Conservation (phyloP, 768 basidiomycete genomes). For the Stropharia rugosoannulata region DNA sequence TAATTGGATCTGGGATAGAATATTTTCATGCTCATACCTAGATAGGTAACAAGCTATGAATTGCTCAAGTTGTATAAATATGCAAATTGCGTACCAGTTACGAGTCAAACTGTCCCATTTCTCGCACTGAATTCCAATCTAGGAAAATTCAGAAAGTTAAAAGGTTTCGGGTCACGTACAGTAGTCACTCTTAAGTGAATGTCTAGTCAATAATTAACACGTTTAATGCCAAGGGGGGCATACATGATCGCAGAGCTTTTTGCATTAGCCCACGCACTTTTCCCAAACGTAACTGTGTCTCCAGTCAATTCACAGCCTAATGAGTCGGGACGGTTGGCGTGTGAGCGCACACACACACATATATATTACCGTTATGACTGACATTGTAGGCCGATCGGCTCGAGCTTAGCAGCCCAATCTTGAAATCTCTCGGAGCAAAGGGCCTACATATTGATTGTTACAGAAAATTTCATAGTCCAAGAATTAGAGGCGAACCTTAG, state of each 20-base stretch:
- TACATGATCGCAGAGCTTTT: conserved; percentile 80
- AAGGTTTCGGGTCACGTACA: conserved; percentile 35
- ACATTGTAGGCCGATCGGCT: conserved; percentile 77
- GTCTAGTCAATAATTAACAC: background rate
- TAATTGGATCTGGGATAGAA: conserved; percentile 70
- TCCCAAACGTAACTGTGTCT: conserved; percentile 73
- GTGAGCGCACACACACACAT: background rate
- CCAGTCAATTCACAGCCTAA: conserved; percentile 90
- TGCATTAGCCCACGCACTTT: conserved; percentile 70
- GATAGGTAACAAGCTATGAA: background rate
- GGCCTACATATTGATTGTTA: conserved; percentile 47
- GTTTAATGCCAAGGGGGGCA: conserved; percentile 17
- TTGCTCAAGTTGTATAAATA: background rate
- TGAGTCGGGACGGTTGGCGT: background rate
- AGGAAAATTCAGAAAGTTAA: background rate
- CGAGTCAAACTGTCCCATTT: conserved; percentile 96
- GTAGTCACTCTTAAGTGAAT: conserved; percentile 64
- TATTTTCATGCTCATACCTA: conserved; percentile 63
- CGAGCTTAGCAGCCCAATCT: conserved; percentile 87
- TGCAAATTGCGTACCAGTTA: conserved; percentile 55
- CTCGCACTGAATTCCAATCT: conserved; percentile 61
- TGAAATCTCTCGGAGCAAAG: conserved; percentile 80
- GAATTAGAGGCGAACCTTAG: conserved; percentile 54
- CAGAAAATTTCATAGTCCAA: background rate
- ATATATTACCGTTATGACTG: conserved; percentile 13